Evolutionary conservation across 331 rosid genomes (phyloP).

Genomic region (Phaseolus coccineus): DNA sequence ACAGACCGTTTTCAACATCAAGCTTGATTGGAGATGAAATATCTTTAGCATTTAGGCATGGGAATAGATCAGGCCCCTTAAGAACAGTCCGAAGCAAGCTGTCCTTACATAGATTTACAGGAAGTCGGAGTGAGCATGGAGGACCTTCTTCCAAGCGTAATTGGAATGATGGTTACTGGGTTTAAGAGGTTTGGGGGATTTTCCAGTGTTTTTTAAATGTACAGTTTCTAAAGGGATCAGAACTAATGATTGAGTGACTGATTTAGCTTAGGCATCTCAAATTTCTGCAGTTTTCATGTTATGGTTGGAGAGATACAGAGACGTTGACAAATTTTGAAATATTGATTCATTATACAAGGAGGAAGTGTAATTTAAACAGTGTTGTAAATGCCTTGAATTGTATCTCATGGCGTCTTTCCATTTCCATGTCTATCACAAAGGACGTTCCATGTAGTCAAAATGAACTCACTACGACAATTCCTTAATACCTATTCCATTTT

Average conservation of each 20-base stretch:
- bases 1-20: constrained; percentile 84
- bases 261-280: constrained; percentile 58
- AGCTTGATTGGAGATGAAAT: constrained; percentile 73
- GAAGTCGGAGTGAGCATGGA: constrained; percentile 92
- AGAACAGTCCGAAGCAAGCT: constrained; percentile 82
- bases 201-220: constrained; percentile 61
- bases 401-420: constrained; percentile 33
- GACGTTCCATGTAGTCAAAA: neutral
- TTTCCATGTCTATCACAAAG: neutral
- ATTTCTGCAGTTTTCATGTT: constrained; percentile 50
- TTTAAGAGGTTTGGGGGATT: constrained; percentile 47
- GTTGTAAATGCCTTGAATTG: constrained; percentile 56
- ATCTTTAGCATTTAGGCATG: constrained; percentile 80
- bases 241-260: constrained; percentile 53
- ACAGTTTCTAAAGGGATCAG: constrained; percentile 68
- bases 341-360: constrained; percentile 78
- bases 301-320: constrained; percentile 54
- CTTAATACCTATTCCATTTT: neutral
- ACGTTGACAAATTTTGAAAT: constrained; percentile 79
- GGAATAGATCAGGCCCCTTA: constrained; percentile 91
- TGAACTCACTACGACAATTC: neutral
- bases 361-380: constrained; percentile 64
- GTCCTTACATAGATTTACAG: constrained; percentile 69
- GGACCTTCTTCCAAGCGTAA: constrained; percentile 61
- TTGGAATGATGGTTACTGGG: constrained; percentile 63